These are phyloP conservation scores for Epichloe gansuensis DNA, from an alignment of 2,329 filamentous ascomycete species.

Conservation along the genomic window DNA sequence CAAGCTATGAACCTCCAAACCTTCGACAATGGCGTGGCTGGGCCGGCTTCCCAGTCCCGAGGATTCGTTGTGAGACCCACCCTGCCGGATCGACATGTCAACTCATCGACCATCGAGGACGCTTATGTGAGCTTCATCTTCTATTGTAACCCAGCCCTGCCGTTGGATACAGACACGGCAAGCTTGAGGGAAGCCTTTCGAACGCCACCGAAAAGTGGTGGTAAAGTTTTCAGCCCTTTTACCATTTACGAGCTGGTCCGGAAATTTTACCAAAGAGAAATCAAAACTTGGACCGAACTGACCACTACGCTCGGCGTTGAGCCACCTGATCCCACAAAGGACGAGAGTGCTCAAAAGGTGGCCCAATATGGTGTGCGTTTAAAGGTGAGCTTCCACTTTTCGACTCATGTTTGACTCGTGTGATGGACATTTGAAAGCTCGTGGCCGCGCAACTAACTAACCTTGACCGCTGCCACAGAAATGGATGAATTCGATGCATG, in stretches of 20 bases:
- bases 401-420: too few species aligned
- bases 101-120: constrained; percentile 60
- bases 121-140: constrained; percentile 77
- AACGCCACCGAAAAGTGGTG: constrained; percentile 71
- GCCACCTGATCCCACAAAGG: constrained; percentile 66
- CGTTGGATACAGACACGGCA: constrained; percentile 51
- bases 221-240: constrained; percentile 72
- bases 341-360: constrained; percentile 83
- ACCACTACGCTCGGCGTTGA: constrained; percentile 82
- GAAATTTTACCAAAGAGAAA: constrained; percentile 65
- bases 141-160: constrained; percentile 76
- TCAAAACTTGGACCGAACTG: constrained; percentile 87
- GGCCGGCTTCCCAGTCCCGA: neutral
- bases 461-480: constrained; percentile 35
- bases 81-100: constrained; percentile 56
- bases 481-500: constrained; percentile 95
- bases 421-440: too few species aligned
- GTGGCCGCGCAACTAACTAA: neutral
- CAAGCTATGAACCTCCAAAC: neutral
- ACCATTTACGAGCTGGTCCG: constrained; percentile 65
- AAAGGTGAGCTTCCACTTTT: constrained; percentile 45
- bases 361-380: constrained; percentile 88
- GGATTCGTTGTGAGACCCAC: constrained; percentile 12
- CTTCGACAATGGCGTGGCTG: neutral
- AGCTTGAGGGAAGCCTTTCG: constrained; percentile 66